phyloP scores from a whole-genome alignment of 331 rosid genomes.

The Dryas integrifolia region DNA sequence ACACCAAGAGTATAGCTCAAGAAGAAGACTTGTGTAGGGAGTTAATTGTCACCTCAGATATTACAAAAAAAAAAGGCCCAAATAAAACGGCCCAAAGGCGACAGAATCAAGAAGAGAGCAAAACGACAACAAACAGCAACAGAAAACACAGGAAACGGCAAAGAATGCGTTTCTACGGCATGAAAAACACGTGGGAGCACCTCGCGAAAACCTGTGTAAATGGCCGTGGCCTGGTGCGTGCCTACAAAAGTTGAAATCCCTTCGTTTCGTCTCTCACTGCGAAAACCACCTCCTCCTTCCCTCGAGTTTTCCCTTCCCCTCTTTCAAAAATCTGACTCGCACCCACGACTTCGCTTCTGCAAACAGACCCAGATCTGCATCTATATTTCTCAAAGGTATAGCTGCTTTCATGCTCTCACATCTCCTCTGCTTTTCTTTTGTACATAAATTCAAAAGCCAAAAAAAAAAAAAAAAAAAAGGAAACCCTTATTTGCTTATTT shows the following conservation, averaged over 20 bases:
- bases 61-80: no score
- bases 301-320: background rate
- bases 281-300: background rate
- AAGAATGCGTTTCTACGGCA: no score
- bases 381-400: background rate
- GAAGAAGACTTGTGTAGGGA: no score
- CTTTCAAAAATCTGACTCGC: background rate
- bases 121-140: no score
- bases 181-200: constrained; percentile 9
- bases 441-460: background rate
- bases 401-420: background rate
- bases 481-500: background rate
- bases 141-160: no score
- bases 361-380: constrained; percentile 5
- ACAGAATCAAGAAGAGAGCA: no score
- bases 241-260: background rate
- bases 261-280: background rate
- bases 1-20: no score
- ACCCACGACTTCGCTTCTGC: background rate
- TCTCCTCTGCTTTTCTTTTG: background rate
- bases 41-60: no score
- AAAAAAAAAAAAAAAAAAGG: background rate
- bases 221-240: background rate
- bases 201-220: background rate
- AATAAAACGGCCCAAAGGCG: no score